Evolutionary conservation across 2,329 filamentous ascomycete genomes (phyloP).

Genomic region (Endoconidiophora polonica): DNA sequence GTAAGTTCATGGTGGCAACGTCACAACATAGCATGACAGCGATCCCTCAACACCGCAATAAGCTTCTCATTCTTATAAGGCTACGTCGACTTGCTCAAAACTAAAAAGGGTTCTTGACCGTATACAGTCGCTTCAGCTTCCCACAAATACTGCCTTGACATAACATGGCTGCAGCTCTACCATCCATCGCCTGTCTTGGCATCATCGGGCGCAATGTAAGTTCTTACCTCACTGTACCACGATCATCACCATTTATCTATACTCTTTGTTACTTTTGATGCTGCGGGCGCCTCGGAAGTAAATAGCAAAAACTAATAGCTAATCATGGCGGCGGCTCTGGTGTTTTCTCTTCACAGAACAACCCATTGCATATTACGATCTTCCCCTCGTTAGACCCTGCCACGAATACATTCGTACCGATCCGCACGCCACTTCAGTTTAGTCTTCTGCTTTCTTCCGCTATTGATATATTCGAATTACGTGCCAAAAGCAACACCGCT

Average conservation of each 20-base stretch:
- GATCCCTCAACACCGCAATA: too few species aligned
- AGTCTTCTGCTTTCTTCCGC: constrained; percentile 80
- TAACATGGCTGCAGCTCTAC: constrained; percentile 43
- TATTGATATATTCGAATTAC: constrained; percentile 85
- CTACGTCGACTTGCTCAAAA: too few species aligned
- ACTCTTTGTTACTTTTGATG: too few species aligned
- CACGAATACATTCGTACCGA: constrained; percentile 33
- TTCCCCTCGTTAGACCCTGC: constrained; percentile 57
- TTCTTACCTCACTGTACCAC: not conserved
- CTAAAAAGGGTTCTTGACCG: too few species aligned
- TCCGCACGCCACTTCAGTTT: constrained; percentile 70
- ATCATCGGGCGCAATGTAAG: constrained; percentile 83
- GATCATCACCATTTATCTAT: not conserved
- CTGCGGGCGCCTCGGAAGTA: not conserved
- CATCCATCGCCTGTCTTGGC: constrained; percentile 83
- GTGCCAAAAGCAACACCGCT: constrained; percentile 55
- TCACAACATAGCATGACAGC: too few species aligned
- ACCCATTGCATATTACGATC: constrained; percentile 82
- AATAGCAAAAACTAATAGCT: constrained; percentile 8
- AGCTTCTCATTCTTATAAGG: too few species aligned
- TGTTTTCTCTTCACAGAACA: constrained; percentile 48
- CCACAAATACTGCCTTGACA: too few species aligned
- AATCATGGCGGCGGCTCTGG: too few species aligned
- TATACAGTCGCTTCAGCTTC: too few species aligned
- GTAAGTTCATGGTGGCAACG: too few species aligned